These are phyloP conservation scores for Furcasterigmium sp. DNA, from an alignment of 2,329 filamentous ascomycete genomes.

Conservation along the genomic window DNA sequence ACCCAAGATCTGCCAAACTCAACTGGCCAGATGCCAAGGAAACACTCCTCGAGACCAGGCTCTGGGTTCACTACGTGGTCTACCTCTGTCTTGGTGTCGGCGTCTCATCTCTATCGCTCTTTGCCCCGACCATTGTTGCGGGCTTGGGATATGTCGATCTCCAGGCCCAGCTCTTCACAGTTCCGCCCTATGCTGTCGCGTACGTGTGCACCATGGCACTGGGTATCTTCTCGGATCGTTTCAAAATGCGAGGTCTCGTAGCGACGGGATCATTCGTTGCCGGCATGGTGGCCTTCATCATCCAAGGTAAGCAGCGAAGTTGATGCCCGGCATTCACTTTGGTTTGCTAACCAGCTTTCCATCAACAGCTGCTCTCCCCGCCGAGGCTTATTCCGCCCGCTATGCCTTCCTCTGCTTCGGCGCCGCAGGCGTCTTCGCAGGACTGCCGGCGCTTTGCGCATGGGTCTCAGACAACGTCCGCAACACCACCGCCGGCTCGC, in stretches of 20 bases:
- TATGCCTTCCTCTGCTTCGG: constrained; percentile 68
- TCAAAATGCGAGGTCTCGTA: constrained; percentile 22
- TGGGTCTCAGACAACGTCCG: constrained; percentile 66
- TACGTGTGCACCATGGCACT: constrained; percentile 25
- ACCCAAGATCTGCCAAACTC: background rate
- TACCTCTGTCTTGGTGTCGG: constrained; percentile 43
- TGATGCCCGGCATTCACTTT: background rate
- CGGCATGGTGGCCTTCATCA: background rate
- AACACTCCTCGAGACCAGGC: constrained; percentile 59
- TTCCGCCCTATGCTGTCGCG: constrained; percentile 24
- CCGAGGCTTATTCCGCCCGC: constrained; percentile 27
- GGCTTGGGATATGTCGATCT: constrained; percentile 16
- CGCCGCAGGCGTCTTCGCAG: constrained; percentile 60
- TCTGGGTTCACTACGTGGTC: constrained; percentile 61
- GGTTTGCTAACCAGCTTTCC: background rate
- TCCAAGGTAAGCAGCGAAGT: constrained; percentile 21
- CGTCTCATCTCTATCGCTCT: constrained; percentile 47
- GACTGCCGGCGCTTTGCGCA: constrained; percentile 64
- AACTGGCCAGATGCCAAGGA: constrained; percentile 61
- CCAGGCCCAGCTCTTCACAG: constrained; percentile 21
- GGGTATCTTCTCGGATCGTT: constrained; percentile 24
- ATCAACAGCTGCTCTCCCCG: background rate
- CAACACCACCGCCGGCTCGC: constrained; percentile 58
- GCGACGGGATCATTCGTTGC: background rate
- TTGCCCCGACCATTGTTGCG: constrained; percentile 24